phyloP scores from a whole-genome alignment of 768 basidiomycete genomes.

The Lyophyllum semitale region DNA sequence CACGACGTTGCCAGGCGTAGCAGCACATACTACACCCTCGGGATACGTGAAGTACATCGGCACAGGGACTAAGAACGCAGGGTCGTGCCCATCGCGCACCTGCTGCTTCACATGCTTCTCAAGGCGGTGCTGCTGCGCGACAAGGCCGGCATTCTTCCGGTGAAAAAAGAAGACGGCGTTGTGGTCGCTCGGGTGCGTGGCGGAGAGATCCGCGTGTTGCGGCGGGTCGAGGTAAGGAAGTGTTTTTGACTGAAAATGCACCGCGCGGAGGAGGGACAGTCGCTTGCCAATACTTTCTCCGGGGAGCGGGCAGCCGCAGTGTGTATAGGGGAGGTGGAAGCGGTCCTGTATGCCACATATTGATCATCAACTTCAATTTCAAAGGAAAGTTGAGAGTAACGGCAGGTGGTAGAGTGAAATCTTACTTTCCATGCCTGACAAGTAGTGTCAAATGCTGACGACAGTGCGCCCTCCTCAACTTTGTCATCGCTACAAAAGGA shows the following conservation, averaged over 20 bases:
- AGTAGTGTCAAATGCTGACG: conserved; percentile 28
- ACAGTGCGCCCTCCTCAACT: conserved; percentile 23
- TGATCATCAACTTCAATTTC: no score
- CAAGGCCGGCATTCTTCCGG: conserved; percentile 17
- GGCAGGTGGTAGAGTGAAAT: background rate
- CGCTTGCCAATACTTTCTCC: conserved; percentile 27
- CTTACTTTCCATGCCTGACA: conserved; percentile 26
- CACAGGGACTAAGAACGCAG: conserved; percentile 35
- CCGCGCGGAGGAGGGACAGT: background rate
- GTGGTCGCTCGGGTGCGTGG: conserved; percentile 54
- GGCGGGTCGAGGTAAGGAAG: conserved; percentile 24
- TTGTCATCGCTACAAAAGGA: conserved; percentile 32
- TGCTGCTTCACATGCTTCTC: conserved; percentile 2
- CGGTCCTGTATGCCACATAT: conserved; percentile 28
- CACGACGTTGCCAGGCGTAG: conserved; percentile 14
- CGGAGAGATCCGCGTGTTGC: conserved; percentile 35
- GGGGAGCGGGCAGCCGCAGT: conserved; percentile 53
- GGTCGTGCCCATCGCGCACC: conserved; percentile 25
- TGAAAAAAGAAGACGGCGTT: conserved; percentile 38
- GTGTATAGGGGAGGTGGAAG: conserved; percentile 47
- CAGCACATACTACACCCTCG: conserved; percentile 17
- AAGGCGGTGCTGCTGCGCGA: conserved; percentile 20
- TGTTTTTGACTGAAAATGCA: background rate
- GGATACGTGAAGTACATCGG: conserved; percentile 27
- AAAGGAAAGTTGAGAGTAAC: background rate